Evolutionary conservation across 163 green algal genomes (phyloP), one percentile per base, ranked within the genome.

Genomic region (Scenedesmus sp.): DNA sequence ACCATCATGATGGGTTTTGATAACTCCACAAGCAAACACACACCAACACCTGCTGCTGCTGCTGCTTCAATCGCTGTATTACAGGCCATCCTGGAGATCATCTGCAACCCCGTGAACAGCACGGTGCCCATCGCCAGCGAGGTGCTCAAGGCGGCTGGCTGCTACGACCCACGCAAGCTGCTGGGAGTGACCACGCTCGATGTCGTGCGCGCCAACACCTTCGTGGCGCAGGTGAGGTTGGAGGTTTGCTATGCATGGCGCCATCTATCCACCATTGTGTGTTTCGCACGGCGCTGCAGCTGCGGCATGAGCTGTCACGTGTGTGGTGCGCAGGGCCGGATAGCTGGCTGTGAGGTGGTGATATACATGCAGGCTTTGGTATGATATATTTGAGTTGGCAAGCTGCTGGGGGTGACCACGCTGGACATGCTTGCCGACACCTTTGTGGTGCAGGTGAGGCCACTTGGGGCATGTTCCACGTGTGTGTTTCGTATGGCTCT

Each of bases 21-120:
- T 46, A 46, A 46, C 34, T 46, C 34, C 34, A 46, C 56, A 99
- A 99, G 4, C 18, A 7, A 79, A 79, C 18, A 13, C 3, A 23
- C 46, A 15, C 3, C 5, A 15, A 1, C 46, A 6, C 70, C n/a
- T n/a, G n/a, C 70, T 79, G 23, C 70, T 79, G 70, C 70, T 52
- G 70, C 70, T 73, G 59, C 59, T 13, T 79, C 34, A 46, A 46
- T 46, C 4, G 23, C 46, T n/a, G 10, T 70, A 20, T 73, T 57
- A n/a, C 93, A 99, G 95, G 98, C 98, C 0, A 93, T 99, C 62
- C 84, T 99, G 9, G 97, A 97, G 94, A 99, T 99, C 94, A 99
- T 99, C 94, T 98, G 96, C 95, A 99, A 99, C 97, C 98, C 98
- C 1, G 98, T 99, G 66, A 99, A 99, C 96, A 99, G 98, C 56